Percentiles rank a stretch among this genome's conserved stretches.
Evolutionary conservation across 1,139 yeast genomes (phyloP).

Genomic region (Pichia terricola): DNA sequence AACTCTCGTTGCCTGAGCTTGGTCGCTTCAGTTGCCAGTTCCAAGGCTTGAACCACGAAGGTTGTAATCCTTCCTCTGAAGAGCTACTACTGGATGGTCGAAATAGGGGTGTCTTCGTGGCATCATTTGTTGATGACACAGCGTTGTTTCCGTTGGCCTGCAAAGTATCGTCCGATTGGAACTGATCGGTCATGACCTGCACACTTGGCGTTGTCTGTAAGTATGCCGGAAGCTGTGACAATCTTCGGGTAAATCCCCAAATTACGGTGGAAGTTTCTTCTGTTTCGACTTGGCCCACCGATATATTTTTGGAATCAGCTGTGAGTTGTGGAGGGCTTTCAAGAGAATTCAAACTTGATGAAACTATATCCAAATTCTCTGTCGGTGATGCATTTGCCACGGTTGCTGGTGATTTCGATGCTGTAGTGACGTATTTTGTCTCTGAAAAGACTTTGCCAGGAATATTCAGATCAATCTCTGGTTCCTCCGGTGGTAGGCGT

Average conservation of each 20-base stretch:
- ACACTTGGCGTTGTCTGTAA: neutral
- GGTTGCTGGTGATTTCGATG: too few species aligned
- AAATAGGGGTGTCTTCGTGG: neutral
- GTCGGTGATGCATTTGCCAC: too few species aligned
- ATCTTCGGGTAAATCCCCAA: constrained; percentile 8
- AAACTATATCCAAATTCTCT: too few species aligned
- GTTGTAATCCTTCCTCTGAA: neutral
- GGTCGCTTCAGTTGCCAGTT: neutral
- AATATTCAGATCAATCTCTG: neutral
- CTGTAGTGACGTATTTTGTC: neutral
- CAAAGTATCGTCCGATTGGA: too few species aligned
- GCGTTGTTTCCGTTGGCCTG: too few species aligned
- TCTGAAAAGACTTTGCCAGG: neutral
- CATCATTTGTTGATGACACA: neutral
- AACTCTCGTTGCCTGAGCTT: neutral
- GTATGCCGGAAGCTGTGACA: constrained; percentile 4
- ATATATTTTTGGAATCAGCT: too few species aligned
- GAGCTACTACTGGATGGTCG: neutral
- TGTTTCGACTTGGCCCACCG: too few species aligned
- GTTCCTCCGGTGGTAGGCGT: neutral
- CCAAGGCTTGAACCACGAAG: constrained; percentile 14
- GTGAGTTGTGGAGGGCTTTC: too few species aligned
- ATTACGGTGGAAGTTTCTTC: neutral
- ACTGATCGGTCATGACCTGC: too few species aligned
- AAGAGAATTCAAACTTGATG: too few species aligned